A percentile compares a stretch with the other conserved stretches of the same genome.
Evolutionary conservation across 768 basidiomycete species (phyloP).

Genomic region (Termitomyces sp.): DNA sequence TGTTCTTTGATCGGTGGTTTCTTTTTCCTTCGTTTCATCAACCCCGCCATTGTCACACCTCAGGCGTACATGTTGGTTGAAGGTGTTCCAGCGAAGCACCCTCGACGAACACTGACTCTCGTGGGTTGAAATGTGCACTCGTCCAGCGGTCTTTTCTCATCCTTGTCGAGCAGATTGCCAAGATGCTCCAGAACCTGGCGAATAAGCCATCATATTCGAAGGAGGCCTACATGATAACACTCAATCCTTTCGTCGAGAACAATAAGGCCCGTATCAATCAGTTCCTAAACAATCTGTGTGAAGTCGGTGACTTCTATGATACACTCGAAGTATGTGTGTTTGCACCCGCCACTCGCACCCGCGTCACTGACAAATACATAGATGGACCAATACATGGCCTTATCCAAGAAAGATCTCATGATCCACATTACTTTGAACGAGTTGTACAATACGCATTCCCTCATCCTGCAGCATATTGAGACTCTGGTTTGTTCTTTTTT

Average conservation of each 20-base stretch:
- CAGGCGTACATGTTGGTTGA: constrained; percentile 99
- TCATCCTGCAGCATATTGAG: constrained; percentile 94
- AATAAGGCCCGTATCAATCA: constrained; percentile 98
- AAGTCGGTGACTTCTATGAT: constrained; percentile 99
- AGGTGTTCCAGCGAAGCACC: constrained; percentile 96
- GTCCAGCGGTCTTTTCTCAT: constrained; percentile 3
- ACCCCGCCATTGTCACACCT: constrained; percentile 97
- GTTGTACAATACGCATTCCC: constrained; percentile 96
- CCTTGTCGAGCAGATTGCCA: constrained; percentile 71
- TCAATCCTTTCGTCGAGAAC: constrained; percentile 98
- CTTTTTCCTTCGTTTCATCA: constrained; percentile 99
- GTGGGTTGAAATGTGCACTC: constrained; percentile 27
- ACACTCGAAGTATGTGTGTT: constrained; percentile 77
- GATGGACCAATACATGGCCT: constrained; percentile 99
- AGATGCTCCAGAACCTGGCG: constrained; percentile 99
- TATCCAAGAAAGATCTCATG: constrained; percentile 97
- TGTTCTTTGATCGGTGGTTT: constrained; percentile 99
- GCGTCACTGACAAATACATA: constrained; percentile 27
- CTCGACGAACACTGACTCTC: constrained; percentile 91
- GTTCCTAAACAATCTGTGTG: constrained; percentile 94
- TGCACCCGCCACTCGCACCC: neutral
- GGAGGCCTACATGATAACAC: constrained; percentile 97
- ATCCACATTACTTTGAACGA: constrained; percentile 99
- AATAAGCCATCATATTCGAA: constrained; percentile 99
- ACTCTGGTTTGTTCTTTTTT: constrained; percentile 61